phyloP scores from a whole-genome alignment of 371 early-diverging fungal species.

The Lichtheimia ramosa region DNA sequence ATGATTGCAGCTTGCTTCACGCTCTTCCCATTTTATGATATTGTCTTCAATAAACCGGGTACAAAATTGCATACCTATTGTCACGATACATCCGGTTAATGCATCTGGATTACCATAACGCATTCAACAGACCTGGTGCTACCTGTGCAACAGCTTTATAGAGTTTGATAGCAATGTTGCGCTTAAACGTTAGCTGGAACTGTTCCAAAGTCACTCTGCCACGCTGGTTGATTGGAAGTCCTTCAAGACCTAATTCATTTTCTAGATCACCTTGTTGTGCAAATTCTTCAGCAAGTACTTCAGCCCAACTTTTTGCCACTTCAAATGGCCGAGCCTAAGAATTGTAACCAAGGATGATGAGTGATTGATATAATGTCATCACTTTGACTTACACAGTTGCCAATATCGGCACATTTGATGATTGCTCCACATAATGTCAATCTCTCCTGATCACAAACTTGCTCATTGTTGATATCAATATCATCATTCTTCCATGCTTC shows the following conservation, averaged over 20 bases:
- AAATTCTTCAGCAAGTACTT: constrained; percentile 62
- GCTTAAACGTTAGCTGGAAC: constrained; percentile 41
- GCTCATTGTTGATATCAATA: constrained; percentile 23
- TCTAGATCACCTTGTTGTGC: constrained; percentile 71
- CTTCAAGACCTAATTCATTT: constrained; percentile 54
- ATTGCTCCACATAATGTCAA: constrained; percentile 63
- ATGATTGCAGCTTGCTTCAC: constrained; percentile 9
- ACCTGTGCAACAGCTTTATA: constrained; percentile 31
- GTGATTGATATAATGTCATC: not conserved
- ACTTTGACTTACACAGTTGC: constrained; percentile 62
- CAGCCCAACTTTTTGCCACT: constrained; percentile 61
- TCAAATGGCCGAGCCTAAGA: constrained; percentile 59
- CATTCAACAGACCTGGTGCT: constrained; percentile 27
- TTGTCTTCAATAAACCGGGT: constrained; percentile 38
- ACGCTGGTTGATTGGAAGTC: constrained; percentile 41
- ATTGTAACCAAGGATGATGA: constrained; percentile 1
- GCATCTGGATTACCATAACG: not conserved
- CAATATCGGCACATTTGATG: constrained; percentile 87
- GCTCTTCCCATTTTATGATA: constrained; percentile 29
- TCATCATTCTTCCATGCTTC: constrained; percentile 33
- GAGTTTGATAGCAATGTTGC: constrained; percentile 39
- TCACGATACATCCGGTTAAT: not conserved
- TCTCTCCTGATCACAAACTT: constrained; percentile 28
- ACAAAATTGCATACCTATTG: constrained; percentile 39
- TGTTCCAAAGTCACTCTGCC: constrained; percentile 37